A percentile compares a stretch with the other conserved stretches of the same genome.
These are phyloP conservation scores for Microbotryomycetes sp. DNA, from an alignment of 1,284 basidiomycete genomes.

Conservation along the genomic window DNA sequence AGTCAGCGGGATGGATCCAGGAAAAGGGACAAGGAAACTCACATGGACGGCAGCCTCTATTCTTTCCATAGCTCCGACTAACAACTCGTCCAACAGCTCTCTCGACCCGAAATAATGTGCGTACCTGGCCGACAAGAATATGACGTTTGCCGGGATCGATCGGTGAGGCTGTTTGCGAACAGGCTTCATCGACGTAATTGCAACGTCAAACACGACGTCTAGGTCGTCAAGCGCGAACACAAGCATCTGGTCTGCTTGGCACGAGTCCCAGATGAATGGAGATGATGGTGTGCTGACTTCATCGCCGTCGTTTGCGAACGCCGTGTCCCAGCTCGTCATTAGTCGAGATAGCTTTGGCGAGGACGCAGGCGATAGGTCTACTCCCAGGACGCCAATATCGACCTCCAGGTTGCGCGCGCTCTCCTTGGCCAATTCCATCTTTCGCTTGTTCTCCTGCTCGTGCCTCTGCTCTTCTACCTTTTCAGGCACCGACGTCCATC, in stretches of 20 bases:
- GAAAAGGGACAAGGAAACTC: slow-evolving; percentile 40
- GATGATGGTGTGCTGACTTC: slow-evolving; percentile 5
- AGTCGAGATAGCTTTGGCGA: slow-evolving; percentile 10
- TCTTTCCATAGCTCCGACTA: slow-evolving; percentile 79
- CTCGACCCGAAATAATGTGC: slow-evolving; percentile 69
- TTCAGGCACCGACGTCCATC: slow-evolving; percentile 8
- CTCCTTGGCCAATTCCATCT: slow-evolving; percentile 24
- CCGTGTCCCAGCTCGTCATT: slow-evolving; percentile 4
- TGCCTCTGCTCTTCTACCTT: slow-evolving; percentile 10
- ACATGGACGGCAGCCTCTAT: slow-evolving; percentile 91
- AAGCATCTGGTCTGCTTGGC: slow-evolving; percentile 54
- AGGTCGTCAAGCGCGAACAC: slow-evolving; percentile 76
- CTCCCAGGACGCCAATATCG: slow-evolving; percentile 23
- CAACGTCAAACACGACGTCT: slow-evolving; percentile 66
- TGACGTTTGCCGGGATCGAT: slow-evolving; percentile 42
- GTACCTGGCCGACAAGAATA: slow-evolving; percentile 56
- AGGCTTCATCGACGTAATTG: slow-evolving; percentile 60
- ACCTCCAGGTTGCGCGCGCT: slow-evolving; percentile 28
- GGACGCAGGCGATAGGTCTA: neutral
- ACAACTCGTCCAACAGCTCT: slow-evolving; percentile 79
- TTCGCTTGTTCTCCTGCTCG: slow-evolving; percentile 8
- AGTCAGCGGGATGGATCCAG: neutral
- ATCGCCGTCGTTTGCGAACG: slow-evolving; percentile 22
- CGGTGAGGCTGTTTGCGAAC: slow-evolving; percentile 43
- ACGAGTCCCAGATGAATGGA: slow-evolving; percentile 31